These are phyloP conservation scores for Comarum palustre DNA, from an alignment of 306 rosid species.

Conservation along the genomic window DNA sequence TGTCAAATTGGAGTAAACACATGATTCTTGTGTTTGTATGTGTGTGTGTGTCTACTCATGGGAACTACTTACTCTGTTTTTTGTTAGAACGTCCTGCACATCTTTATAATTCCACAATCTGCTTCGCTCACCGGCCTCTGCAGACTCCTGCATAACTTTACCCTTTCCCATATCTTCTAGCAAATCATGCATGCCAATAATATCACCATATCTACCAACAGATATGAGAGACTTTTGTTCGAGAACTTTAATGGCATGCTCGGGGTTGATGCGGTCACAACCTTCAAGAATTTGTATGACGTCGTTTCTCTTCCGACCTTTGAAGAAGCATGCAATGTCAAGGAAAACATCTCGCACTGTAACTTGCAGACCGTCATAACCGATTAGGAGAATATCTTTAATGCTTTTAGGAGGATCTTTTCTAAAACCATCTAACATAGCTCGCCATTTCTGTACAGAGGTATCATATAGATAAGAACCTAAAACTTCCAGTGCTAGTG, in stretches of 20 bases:
- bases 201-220: rapidly evolving
- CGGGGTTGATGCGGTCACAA: conserved; percentile 10
- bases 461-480: conserved; percentile 30
- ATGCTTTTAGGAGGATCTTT: conserved; percentile 32
- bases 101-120: conserved; percentile 21
- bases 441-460: conserved; percentile 29
- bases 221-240: conserved; percentile 6
- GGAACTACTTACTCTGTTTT: not conserved
- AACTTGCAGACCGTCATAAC: conserved; percentile 32
- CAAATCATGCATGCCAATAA: conserved; percentile 44
- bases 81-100: not conserved
- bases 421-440: conserved; percentile 30
- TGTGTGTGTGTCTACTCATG: not conserved
- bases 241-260: not conserved
- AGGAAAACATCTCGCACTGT: conserved; percentile 22
- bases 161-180: conserved; percentile 35
- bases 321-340: not conserved
- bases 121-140: conserved; percentile 18
- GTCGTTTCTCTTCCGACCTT: no score
- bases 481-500: conserved; percentile 38
- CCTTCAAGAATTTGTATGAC: no score
- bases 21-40: no score
- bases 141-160: conserved; percentile 23
- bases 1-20: no score
- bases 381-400: conserved; percentile 31